These are phyloP conservation scores for Phytopythium aichiense DNA, from an alignment of 352 stramenopile species.

Conservation along the genomic window DNA sequence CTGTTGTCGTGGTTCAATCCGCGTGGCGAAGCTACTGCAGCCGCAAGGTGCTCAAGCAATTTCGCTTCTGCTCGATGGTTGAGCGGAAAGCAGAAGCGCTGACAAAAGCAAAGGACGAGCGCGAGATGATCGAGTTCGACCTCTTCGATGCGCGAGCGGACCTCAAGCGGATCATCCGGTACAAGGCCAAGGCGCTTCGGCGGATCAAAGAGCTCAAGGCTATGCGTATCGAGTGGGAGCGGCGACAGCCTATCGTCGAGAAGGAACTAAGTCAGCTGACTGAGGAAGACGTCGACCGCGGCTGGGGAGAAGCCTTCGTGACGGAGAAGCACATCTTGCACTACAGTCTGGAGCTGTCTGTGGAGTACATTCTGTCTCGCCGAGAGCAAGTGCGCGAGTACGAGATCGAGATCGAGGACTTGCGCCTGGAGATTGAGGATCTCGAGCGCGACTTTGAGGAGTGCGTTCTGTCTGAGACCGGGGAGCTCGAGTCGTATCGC, in stretches of 20 bases:
- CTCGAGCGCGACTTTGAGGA: constrained; percentile 79
- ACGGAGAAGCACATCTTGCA: constrained; percentile 71
- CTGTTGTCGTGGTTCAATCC: constrained; percentile 57
- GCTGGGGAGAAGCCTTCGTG: constrained; percentile 74
- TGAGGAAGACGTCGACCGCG: constrained; percentile 65
- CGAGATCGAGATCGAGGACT: constrained; percentile 62
- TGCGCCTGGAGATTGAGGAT: constrained; percentile 71
- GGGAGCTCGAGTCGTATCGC: constrained; percentile 55
- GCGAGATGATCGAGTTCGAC: constrained; percentile 74
- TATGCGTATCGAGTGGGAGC: constrained; percentile 80
- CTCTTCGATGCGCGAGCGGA: constrained; percentile 54
- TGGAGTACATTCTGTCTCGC: constrained; percentile 65
- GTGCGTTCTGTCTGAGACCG: constrained; percentile 54
- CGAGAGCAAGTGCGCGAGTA: constrained; percentile 68
- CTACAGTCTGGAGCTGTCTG: constrained; percentile 67
- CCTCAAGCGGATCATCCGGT: constrained; percentile 66
- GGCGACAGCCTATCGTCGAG: constrained; percentile 64
- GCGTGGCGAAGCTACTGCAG: constrained; percentile 67
- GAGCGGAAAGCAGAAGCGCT: constrained; percentile 57
- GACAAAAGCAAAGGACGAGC: constrained; percentile 45
- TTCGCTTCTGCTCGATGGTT: constrained; percentile 61
- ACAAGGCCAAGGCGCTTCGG: constrained; percentile 65
- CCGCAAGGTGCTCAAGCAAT: constrained; percentile 51
- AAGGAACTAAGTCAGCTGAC: constrained; percentile 63
- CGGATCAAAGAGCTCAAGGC: constrained; percentile 74